Evolutionary conservation across 2,329 filamentous ascomycete species (phyloP).

Genomic region (Epichloe aotearoae): DNA sequence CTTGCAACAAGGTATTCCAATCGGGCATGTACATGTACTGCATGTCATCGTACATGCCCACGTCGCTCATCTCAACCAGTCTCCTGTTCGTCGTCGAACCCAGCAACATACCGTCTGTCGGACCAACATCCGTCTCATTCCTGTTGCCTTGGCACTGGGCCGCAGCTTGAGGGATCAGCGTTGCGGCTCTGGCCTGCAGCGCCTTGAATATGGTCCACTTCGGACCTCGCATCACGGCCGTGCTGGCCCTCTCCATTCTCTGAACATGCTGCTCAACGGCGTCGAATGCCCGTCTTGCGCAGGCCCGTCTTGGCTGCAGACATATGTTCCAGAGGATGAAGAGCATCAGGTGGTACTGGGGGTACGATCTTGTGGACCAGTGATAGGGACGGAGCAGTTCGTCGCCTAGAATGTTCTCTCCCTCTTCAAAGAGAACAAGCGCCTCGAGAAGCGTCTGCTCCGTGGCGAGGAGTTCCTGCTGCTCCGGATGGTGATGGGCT

Average conservation of each 20-base stretch:
- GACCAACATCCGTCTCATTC: background rate
- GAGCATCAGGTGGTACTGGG: slow-evolving; percentile 29
- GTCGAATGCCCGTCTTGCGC: slow-evolving; percentile 18
- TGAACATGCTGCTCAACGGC: slow-evolving; percentile 9
- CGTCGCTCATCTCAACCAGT: background rate
- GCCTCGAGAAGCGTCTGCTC: slow-evolving; percentile 22
- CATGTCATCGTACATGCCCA: slow-evolving; percentile 1
- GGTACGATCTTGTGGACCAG: slow-evolving; percentile 26
- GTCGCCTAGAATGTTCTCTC: slow-evolving; percentile 17
- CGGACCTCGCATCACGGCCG: slow-evolving; percentile 6
- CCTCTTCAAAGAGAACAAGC: slow-evolving; percentile 19
- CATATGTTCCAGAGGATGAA: slow-evolving; percentile 31
- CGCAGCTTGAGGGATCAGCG: slow-evolving; percentile 9
- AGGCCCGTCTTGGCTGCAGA: slow-evolving; percentile 20
- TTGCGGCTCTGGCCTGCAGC: slow-evolving; percentile 17
- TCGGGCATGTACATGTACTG: slow-evolving; percentile 13
- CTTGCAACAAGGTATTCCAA: slow-evolving; percentile 17
- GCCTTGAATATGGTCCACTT: slow-evolving; percentile 20
- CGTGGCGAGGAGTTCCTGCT: slow-evolving; percentile 12
- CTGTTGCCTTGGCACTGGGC: background rate
- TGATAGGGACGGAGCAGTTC: slow-evolving; percentile 24
- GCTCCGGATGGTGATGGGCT: slow-evolving; percentile 10
- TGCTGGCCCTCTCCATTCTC: background rate
- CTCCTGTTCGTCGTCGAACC: background rate
- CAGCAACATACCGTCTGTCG: background rate